These are phyloP conservation scores for Sicyos edulis DNA, from an alignment of 306 rosid species.

Conservation along the genomic window DNA sequence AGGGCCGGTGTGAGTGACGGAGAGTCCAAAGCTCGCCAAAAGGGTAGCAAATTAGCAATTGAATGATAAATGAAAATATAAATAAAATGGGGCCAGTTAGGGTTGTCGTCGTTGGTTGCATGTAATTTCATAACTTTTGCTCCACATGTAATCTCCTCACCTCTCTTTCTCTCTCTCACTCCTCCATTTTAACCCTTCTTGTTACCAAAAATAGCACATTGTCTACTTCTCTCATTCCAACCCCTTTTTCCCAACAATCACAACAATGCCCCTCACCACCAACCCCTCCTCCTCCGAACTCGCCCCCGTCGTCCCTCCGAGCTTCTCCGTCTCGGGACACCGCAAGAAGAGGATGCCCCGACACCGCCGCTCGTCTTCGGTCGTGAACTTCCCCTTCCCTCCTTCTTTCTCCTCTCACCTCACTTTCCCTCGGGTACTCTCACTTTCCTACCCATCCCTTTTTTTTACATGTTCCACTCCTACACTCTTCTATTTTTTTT, in stretches of 20 bases:
- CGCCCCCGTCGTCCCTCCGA: not conserved
- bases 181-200: too few relatives aligned
- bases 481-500: not conserved
- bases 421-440: slow-evolving; percentile 50
- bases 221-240: too few relatives aligned
- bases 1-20: slow-evolving; percentile 10
- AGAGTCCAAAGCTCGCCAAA: slow-evolving; percentile 31
- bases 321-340: slow-evolving; percentile 31
- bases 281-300: not conserved
- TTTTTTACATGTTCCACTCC: not conserved
- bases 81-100: too few relatives aligned
- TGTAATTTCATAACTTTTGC: slow-evolving; percentile 56
- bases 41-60: too few relatives aligned
- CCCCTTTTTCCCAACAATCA: too few relatives aligned
- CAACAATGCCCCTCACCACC: not conserved
- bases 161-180: slow-evolving; percentile 22
- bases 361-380: slow-evolving; percentile 50
- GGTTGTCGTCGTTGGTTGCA: slow-evolving; percentile 51
- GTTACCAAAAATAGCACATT: too few relatives aligned
- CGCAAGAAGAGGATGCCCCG: slow-evolving; percentile 75
- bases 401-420: slow-evolving; percentile 38
- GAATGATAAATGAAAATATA: too few relatives aligned
- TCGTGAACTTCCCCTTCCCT: slow-evolving; percentile 25
- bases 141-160: slow-evolving; percentile 45
- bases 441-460: too few relatives aligned